These are phyloP conservation scores for Colletotrichum lupini DNA, from an alignment of 2,329 filamentous ascomycete genomes.

Conservation along the genomic window DNA sequence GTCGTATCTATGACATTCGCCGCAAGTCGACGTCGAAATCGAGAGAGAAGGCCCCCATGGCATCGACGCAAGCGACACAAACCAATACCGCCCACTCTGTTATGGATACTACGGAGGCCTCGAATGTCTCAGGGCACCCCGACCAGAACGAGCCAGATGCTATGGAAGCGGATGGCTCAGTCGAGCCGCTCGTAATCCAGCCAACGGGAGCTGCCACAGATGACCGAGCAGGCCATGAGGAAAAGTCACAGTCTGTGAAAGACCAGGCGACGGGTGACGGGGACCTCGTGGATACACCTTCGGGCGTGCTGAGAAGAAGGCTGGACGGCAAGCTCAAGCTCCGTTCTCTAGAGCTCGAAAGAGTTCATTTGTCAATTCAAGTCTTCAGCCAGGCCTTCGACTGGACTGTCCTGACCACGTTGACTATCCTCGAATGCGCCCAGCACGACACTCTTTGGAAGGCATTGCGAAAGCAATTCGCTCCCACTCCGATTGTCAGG, in stretches of 20 bases:
- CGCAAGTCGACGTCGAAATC: constrained; percentile 33
- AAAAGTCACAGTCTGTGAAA: neutral
- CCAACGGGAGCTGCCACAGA: neutral
- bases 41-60: constrained; percentile 13
- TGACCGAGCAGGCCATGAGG: neutral
- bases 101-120: neutral
- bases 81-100: neutral
- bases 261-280: neutral
- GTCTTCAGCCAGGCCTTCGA: constrained; percentile 79
- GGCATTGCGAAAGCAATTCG: constrained; percentile 72
- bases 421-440: constrained; percentile 80
- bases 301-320: constrained; percentile 46
- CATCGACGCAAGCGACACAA: neutral
- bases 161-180: neutral
- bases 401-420: constrained; percentile 76
- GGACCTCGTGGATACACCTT: neutral
- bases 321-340: constrained; percentile 71
- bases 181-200: constrained; percentile 1
- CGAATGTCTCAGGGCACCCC: neutral
- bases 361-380: constrained; percentile 77
- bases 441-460: constrained; percentile 83
- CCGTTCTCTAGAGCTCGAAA: constrained; percentile 80
- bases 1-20: constrained; percentile 72
- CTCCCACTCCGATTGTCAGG: constrained; percentile 51
- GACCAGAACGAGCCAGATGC: neutral